A percentile compares a stretch with the other conserved stretches of the same genome.
These are phyloP conservation scores for Penicillium ochrochloron DNA, from an alignment of 495 filamentous ascomycete species.

Conservation along the genomic window DNA sequence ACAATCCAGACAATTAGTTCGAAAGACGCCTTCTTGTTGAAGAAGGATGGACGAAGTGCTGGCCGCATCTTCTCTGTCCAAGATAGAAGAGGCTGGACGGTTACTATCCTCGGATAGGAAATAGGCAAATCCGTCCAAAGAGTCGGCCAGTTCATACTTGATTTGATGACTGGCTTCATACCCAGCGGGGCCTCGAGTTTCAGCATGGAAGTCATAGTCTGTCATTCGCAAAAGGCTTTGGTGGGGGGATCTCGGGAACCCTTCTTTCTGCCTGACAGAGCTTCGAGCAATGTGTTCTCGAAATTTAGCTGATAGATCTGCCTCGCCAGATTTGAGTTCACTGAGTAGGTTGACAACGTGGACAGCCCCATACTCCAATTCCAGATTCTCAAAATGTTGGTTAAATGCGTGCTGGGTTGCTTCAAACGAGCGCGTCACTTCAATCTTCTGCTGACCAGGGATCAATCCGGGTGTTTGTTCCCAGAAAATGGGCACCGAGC, in stretches of 20 bases:
- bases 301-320: slow-evolving; percentile 77
- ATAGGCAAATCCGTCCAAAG: slow-evolving; percentile 85
- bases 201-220: slow-evolving; percentile 93
- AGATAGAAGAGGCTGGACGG: slow-evolving; percentile 14
- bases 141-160: slow-evolving; percentile 69
- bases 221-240: slow-evolving; percentile 75
- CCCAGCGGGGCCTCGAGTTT: slow-evolving; percentile 83
- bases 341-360: slow-evolving; percentile 93
- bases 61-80: slow-evolving; percentile 34
- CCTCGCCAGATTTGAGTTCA: slow-evolving; percentile 80
- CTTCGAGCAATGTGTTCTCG: slow-evolving; percentile 75
- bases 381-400: slow-evolving; percentile 85
- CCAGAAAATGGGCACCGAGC: slow-evolving; percentile 96
- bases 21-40: slow-evolving; percentile 92
- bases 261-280: slow-evolving; percentile 58
- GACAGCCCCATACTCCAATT: slow-evolving; percentile 82
- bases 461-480: slow-evolving; percentile 87
- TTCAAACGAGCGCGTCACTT: slow-evolving; percentile 84
- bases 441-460: slow-evolving; percentile 93
- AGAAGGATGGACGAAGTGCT: slow-evolving; percentile 69
- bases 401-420: slow-evolving; percentile 95
- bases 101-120: slow-evolving; percentile 74
- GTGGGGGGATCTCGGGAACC: slow-evolving; percentile 51
- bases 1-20: slow-evolving; percentile 96
- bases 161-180: slow-evolving; percentile 88